A percentile compares a stretch with the other conserved stretches of the same genome.
Evolutionary conservation across 441 rosid species (phyloP).

Genomic region (Jatropha multifida): DNA sequence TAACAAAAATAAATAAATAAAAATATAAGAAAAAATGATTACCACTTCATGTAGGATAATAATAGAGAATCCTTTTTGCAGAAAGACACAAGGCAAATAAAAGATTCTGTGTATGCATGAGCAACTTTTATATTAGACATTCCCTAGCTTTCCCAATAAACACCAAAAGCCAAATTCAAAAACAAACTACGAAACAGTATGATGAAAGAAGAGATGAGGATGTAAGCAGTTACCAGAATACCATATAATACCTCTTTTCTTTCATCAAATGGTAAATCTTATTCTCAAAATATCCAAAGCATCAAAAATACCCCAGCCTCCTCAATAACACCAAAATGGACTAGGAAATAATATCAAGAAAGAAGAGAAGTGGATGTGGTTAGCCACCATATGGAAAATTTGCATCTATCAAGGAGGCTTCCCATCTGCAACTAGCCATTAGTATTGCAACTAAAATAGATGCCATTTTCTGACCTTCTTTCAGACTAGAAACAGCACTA

Average conservation of each 20-base stretch:
- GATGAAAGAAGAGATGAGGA: neutral
- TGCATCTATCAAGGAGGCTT: neutral
- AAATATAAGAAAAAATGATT: no score
- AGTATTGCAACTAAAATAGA: conserved; percentile 11
- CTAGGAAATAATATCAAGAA: neutral
- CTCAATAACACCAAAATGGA: neutral
- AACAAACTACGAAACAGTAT: neutral
- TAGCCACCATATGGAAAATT: neutral
- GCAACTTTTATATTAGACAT: neutral
- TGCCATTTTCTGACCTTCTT: conserved; percentile 48
- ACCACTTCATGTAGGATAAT: neutral
- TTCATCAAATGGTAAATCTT: neutral
- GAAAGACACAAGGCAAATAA: neutral
- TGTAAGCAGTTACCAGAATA: neutral
- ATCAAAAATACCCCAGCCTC: neutral
- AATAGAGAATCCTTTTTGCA: neutral
- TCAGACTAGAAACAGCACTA: conserved; percentile 48
- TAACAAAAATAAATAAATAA: neutral
- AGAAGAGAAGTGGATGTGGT: neutral
- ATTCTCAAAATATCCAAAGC: neutral
- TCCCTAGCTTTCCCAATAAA: neutral
- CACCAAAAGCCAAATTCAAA: no score
- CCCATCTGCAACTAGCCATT: neutral
- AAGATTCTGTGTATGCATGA: neutral
- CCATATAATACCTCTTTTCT: neutral